Base-by-base conservation (phyloP, 2,329 filamentous ascomycete species). In the Didymella lethalis region DNA sequence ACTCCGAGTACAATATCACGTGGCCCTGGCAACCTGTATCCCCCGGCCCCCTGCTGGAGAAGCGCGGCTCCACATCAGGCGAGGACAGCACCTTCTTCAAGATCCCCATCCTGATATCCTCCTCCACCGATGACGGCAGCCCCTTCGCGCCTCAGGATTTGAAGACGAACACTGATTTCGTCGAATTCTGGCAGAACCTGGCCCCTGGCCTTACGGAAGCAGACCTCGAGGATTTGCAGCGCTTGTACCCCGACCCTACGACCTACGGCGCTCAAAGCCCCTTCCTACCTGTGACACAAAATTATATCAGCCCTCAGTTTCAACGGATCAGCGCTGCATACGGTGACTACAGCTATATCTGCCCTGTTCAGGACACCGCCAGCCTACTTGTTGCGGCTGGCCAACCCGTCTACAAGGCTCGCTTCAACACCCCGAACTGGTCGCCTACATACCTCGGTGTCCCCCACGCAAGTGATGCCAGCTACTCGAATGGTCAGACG, bases 21-120 rank as follows among this genome's bases (percentile, higher is more conserved):
- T 83, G 81, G 81, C 81, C 82, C 0, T 84, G 81, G 68, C 82
- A 83, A 49, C 82, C 82, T 0, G 77, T 78, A 0, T 79, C 81
- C 0, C 80, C 80, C 0, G 81, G 81, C 0, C 78, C 78, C 0
- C 56, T 83, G 0, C 71, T 83, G 3, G 81, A 83, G 63, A 82
- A 82, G 53, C 74, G 77, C 5, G 82, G 81, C 18, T 83, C 81
- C 0, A 59, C 59, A 2, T 75, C 73, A 23, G 73, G 73, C 32
- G 53, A 66, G 25, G 71, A 77, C 10, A 68, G 68, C n/a, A 74
- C 73, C 1, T 76, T 77, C 52, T 76, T 69, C 67, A 69, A 71
- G 32, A 57, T 75, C 14, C 74, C 74, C 5, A 64, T 68, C 8
- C 59, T 76, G 12, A 74, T 74, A n/a, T 67, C 73, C n/a, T 72